Conservation (phyloP, 805 yeast genomes). For the Kuraishia hungarica region DNA sequence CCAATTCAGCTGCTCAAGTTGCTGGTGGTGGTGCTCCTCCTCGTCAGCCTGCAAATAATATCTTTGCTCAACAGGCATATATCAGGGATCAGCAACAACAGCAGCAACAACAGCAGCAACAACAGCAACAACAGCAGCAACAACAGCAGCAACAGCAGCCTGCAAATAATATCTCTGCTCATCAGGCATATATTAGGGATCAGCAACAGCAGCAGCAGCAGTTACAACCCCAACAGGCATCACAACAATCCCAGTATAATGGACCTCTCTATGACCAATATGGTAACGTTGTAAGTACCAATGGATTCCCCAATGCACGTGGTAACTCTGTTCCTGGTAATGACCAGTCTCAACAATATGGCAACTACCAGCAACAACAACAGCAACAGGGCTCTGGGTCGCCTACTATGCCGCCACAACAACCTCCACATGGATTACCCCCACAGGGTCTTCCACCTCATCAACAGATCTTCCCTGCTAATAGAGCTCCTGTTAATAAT, state of each 20-base stretch:
- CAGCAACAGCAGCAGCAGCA: constrained; percentile 6
- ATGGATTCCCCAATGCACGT: neutral
- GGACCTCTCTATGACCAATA: constrained; percentile 12
- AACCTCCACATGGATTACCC: constrained; percentile 23
- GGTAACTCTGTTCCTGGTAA: neutral
- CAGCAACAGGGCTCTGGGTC: constrained; percentile 10
- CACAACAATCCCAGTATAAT: constrained; percentile 7
- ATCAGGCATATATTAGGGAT: constrained; percentile 1
- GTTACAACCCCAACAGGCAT: constrained; percentile 7
- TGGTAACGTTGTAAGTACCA: constrained; percentile 8
- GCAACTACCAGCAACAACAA: neutral
- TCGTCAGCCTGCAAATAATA: constrained; percentile 5
- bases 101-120: constrained; percentile 11
- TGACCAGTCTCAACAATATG: neutral
- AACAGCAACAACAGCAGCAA: constrained; percentile 11
- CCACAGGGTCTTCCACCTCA: constrained; percentile 23
- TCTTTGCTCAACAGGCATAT: neutral
- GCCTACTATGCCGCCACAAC: constrained; percentile 21
- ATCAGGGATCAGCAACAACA: constrained; percentile 5
- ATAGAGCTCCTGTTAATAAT: neutral
- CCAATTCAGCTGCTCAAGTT: neutral
- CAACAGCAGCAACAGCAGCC: constrained; percentile 15
- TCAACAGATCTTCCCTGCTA: constrained; percentile 17
- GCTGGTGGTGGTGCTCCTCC: constrained; percentile 5
- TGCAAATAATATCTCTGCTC: neutral